Evolutionary conservation across 768 basidiomycete species (phyloP), one percentile per base, ranked within the genome.

Genomic region (Tulasnella sp.): DNA sequence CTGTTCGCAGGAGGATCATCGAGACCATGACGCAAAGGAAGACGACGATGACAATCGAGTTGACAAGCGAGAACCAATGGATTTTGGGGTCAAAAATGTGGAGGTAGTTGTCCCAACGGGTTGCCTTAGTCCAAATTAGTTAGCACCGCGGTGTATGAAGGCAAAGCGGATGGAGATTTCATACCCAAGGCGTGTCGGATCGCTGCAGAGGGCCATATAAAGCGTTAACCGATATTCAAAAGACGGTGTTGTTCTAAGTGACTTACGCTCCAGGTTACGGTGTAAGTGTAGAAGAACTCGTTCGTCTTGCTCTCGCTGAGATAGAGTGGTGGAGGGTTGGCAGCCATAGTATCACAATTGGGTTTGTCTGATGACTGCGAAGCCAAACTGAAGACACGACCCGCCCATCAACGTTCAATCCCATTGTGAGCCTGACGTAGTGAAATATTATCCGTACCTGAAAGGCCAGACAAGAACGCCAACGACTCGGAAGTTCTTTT

Each of bases 61-160:
- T 98, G 81, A 97, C 87, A 71, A 99, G 86, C 80, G 92, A 94
- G 85, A 98, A 96, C 93, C 96, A 97, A 83, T 99, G 97, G 76
- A 99, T 97, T 71, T 90, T 89, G 67, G 94, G 94, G 80, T 96
- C 94, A 79, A 95, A 93, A 72, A 97, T 92, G 80, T 95, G 94
- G 25, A 98, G 88, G 82, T 99, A 99, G 80, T 91, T 92, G 82
- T 99, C 97, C 96, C 97, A 99, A 71, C 97, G 87, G 3, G 96
- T 93, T 5, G 95, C 96, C 94, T 94, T 0, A 81, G 82, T 11
- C 80, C 69, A 34, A 68, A 19, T 39, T 52, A 75, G 40, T 45
- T 40, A 52, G 40, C 31, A 17, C 42, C 17, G 3, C 25, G 36
- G 37, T 1, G 22, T 49, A 68, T 76, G n/a, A 5, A 52, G 78